Evolutionary conservation across 2,329 filamentous ascomycete species (phyloP), one percentile per base, ranked within the genome.

Genomic region (Chaetomium sp.): DNA sequence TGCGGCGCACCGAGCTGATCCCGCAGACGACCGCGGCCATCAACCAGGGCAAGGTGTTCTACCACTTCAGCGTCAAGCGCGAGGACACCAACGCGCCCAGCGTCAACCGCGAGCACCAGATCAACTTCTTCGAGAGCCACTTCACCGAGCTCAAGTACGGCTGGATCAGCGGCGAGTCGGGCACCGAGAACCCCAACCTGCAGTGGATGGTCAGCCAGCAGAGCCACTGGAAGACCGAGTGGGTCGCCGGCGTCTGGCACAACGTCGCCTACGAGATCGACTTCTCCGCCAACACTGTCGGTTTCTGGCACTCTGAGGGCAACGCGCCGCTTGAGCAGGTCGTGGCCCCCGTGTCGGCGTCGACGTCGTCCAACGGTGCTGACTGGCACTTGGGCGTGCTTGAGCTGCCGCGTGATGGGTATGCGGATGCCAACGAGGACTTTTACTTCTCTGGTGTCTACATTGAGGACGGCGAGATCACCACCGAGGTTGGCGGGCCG

Each of bases 181-280:
- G 72, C 41, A 73, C 72, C 19, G 68, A 68, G 32, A 74, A 79
- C 57, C 70, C 76, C 37, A 77, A 79, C 61, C 74, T 89, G 60
- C 79, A 82, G 64, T 89, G 85, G 84, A 79, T 82, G 69, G 81
- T 82, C 8, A 76, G 76, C 58, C 78, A 82, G n/a, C 72, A 77
- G 62, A 79, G 77, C 52, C 74, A 86, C 62, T 89, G 85, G 85
- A 80, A 78, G 63, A 76, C 77, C 0, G 74, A 79, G 59, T 84
- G 85, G 68, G 75, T 75, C 52, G 75, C 85, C 1, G 81, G 78
- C 41, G 79, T 84, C 9, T 89, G 86, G 86, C 86, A 89, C 68
- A 90, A 90, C 67, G 76, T 88, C 64, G 86, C 85, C 49, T 89
- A 88, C 65, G 85, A 84, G 68, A 87, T 88, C 88, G 53, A 89